Percentiles rank a stretch among this genome's conserved stretches.
phyloP scores from a whole-genome alignment of 176 grass and related monocot genomes.

The Aegilops tauschii region DNA sequence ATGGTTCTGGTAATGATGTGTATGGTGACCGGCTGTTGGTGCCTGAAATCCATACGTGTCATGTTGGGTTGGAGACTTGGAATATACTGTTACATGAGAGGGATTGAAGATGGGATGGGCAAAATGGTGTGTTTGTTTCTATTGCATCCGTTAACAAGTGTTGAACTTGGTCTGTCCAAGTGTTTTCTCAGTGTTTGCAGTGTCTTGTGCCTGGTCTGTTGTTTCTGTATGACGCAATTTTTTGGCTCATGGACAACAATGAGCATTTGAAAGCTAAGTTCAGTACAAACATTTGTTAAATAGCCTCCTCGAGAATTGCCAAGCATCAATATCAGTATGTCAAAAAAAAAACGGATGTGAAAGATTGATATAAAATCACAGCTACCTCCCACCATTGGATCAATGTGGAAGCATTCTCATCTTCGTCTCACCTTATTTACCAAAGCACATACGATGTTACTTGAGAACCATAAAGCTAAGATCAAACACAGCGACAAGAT shows the following conservation, averaged over 20 bases:
- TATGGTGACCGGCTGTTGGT: neutral
- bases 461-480: neutral
- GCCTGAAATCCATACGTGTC: neutral
- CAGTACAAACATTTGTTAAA: neutral
- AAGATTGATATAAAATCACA: neutral
- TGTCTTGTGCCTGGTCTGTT: neutral
- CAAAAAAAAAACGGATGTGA: neutral
- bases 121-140: neutral
- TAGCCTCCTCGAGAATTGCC: neutral
- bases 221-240: neutral
- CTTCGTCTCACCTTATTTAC: neutral
- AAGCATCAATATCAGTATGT: neutral
- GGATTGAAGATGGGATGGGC: neutral
- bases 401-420: neutral
- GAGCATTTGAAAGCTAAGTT: neutral
- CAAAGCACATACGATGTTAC: neutral
- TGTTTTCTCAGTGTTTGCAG: neutral
- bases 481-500: neutral
- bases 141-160: neutral
- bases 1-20: too few relatives aligned
- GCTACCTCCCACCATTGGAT: neutral
- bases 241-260: neutral
- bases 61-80: neutral
- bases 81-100: neutral
- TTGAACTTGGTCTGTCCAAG: neutral